Evolutionary conservation across 768 basidiomycete species (phyloP).

Genomic region (Trametes villosa): DNA sequence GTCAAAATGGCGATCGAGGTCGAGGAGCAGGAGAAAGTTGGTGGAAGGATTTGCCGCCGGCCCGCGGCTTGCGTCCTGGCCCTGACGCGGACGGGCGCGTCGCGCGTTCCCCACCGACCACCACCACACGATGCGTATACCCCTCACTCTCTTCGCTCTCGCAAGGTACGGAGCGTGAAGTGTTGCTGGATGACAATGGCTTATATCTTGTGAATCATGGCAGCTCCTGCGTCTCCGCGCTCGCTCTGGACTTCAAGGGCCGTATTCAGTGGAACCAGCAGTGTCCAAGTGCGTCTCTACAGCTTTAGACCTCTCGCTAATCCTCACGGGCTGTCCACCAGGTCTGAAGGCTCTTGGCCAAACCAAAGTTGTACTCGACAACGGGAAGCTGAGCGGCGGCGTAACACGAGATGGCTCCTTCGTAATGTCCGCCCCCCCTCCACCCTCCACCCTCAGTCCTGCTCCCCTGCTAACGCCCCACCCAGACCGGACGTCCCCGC

Average conservation of each 20-base stretch:
- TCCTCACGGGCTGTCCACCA: conserved; percentile 6
- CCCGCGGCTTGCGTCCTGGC: background rate
- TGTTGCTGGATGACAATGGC: background rate
- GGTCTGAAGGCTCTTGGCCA: conserved; percentile 48
- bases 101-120: conserved; percentile 12
- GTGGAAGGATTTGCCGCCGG: conserved; percentile 16
- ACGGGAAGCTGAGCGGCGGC: conserved; percentile 55
- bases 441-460: background rate
- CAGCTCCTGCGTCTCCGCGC: conserved; percentile 34
- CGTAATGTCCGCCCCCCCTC: conserved; percentile 56
- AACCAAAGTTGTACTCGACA: conserved; percentile 63
- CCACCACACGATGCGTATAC: conserved; percentile 23
- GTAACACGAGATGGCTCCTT: conserved; percentile 65
- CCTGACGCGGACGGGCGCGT: background rate
- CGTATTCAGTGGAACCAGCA: conserved; percentile 72
- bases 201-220: background rate
- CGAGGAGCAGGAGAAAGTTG: background rate
- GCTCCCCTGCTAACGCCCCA: background rate
- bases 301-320: background rate
- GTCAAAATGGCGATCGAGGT: conserved; percentile 5
- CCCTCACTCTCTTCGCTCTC: conserved; percentile 21
- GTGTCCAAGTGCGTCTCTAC: conserved; percentile 53
- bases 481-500: conserved; percentile 66
- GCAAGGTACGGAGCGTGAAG: conserved; percentile 14
- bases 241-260: conserved; percentile 62